Base-by-base conservation (phyloP, 2,329 filamentous ascomycete species). In the Calonectria montana region DNA sequence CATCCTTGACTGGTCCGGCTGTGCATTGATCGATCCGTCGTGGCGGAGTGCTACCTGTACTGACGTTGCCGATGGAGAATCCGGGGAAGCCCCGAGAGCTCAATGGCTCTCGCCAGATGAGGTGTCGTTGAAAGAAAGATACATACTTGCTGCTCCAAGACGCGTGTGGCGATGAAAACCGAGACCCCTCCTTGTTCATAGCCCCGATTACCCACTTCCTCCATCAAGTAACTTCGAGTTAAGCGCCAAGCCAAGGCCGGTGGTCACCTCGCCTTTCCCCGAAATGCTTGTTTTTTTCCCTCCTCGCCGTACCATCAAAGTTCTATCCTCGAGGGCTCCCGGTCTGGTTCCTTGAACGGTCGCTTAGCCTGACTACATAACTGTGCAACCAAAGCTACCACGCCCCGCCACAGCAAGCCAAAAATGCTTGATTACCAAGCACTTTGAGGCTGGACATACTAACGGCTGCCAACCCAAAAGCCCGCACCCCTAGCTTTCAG, bases 371-470 rank as follows among this genome's bases (percentile, higher is more conserved):
- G 21, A 23, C 53, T 7, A 35, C 31, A 7, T 18, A 23, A 39
- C 25, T 29, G 27, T 5, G 39, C 45, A 25, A n/a, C 29, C 27
- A 55, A 29, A 10, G 18, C 43, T 47, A 15, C n/a, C 37, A 23
- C 31, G 23, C 57, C 57, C 57, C 41, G 37, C 55, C 16, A 21
- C 39, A 18, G 62, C 65, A 43, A 57, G 65, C 62, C 55, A 31
- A 63, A 45, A 31, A 73, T 74, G 70, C 55, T 65, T 77, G 71
- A 72, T 76, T 78, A 77, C 74, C 67, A 75, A 73, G 73, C 73
- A 65, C 67, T 65, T 62, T 62, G 62, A 29, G 65, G 35, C 43
- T 53, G 63, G 64, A 74, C 74, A 57, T 70, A 72, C 71, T 76
- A 68, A 45, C 57, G 39, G 50, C 65, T 57, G 37, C 53, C 18